Conservation (phyloP, 257 asterid genomes). For the Rauvolfia tetraphylla region DNA sequence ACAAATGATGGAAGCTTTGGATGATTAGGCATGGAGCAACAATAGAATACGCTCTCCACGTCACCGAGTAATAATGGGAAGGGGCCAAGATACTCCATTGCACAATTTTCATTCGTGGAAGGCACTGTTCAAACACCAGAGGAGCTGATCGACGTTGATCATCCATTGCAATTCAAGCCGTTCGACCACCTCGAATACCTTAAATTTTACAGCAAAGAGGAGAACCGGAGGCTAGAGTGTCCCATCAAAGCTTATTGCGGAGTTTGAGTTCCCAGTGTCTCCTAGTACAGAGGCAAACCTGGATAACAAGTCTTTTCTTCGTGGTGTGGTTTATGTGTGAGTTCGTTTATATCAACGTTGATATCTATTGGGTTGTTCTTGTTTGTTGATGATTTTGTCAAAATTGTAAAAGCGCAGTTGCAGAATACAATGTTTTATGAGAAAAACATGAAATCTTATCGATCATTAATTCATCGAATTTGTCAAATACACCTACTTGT, state of each 20-base stretch:
- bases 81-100: constrained; percentile 55
- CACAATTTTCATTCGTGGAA: constrained; percentile 70
- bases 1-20: neutral
- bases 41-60: constrained; percentile 54
- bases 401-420: no score
- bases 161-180: constrained; percentile 49
- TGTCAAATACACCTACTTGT: no score
- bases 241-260: constrained; percentile 64
- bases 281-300: neutral
- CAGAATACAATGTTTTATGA: no score
- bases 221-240: constrained; percentile 55
- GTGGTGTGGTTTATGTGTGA: no score
- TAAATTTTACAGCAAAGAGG: constrained; percentile 56
- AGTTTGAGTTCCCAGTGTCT: neutral
- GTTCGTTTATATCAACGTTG: no score
- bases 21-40: constrained; percentile 71
- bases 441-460: no score
- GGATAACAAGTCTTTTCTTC: no score
- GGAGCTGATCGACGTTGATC: constrained; percentile 53
- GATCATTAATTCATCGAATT: no score
- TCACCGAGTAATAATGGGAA: constrained; percentile 58
- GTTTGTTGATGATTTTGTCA: no score
- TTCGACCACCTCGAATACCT: constrained; percentile 61
- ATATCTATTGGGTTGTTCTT: no score
- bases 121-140: constrained; percentile 47